Evolutionary conservation across 805 yeast species (phyloP), one percentile per base, ranked within the genome.

Genomic region (Alloascoidea africana): DNA sequence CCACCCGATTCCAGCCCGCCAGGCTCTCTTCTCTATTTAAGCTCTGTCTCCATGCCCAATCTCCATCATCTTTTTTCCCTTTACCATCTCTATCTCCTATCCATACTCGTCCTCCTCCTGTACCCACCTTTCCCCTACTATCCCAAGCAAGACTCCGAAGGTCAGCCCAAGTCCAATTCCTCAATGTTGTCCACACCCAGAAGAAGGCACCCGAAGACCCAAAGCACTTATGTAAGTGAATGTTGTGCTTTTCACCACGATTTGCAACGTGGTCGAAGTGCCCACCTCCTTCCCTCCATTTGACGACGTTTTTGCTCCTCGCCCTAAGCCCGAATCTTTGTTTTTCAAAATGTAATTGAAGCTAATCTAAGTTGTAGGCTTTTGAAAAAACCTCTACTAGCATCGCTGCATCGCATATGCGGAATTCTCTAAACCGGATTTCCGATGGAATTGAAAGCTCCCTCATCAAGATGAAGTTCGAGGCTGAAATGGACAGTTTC

Each of bases 381-480:
- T 89, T 91, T 53, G 98, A 89, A 60, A 83, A 83, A 64, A 83
- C 93, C 45, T 84, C 95, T 36, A 84, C 95, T 40, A 83, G 83
- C 44, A 91, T 86, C 44, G 95, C 97, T 18, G 96, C 97, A 4
- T 80, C 94, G 44, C 96, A 85, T 61, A 91, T 89, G 97, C 79
- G 97, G 56, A 89, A 91, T 58, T 91, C 94, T 1, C 72, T 91
- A 60, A 89, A 89, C 70, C 73, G 72, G 58, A 66, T 89, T 55
- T 78, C 87, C 36, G 97, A 89, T 59, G 68, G 86, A 14, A 81
- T 83, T 39, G 58, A 62, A 15, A 80, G 60, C 42, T 51, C 54
- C 39, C 49, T 8, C 8, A 23, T n/a, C n/a, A 23, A 23, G n/a
- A 23, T 8, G 43, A 69, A 69, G 48, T 86, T 91, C 53, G 96